Evolutionary conservation across 805 yeast species (phyloP).

Genomic region (Kodamaea hsintzibuensis): DNA sequence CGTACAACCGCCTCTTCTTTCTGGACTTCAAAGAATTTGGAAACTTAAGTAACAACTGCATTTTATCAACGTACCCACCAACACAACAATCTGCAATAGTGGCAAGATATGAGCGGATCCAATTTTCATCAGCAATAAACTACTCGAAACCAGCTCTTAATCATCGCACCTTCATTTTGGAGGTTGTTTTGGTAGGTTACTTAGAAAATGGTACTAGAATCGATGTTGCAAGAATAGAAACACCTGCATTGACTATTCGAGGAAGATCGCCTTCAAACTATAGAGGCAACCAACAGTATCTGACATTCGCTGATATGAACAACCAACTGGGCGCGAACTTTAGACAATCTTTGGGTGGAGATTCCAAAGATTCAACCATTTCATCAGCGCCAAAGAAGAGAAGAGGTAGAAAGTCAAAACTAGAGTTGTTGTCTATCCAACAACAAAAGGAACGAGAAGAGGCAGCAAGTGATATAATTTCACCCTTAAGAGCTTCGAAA

Average conservation of each 20-base stretch:
- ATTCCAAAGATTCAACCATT: neutral
- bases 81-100: slow-evolving; percentile 12
- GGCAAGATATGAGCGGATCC: slow-evolving; percentile 27
- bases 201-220: slow-evolving; percentile 13
- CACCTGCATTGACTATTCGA: slow-evolving; percentile 61
- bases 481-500: neutral
- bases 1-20: slow-evolving; percentile 19
- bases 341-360: neutral
- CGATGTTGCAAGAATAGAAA: slow-evolving; percentile 31
- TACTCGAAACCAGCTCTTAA: slow-evolving; percentile 5
- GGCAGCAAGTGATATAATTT: neutral
- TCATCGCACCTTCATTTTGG: slow-evolving; percentile 17
- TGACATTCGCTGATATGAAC: neutral
- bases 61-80: slow-evolving; percentile 12
- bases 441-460: neutral
- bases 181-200: slow-evolving; percentile 18
- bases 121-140: slow-evolving; percentile 15
- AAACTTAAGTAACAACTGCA: neutral
- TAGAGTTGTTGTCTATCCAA: neutral
- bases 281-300: neutral
- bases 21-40: slow-evolving; percentile 9
- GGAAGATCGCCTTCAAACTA: slow-evolving; percentile 65
- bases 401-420: slow-evolving; percentile 3
- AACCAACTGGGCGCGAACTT: neutral
- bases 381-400: slow-evolving; percentile 1